Base-by-base conservation (phyloP, 129 eudicot genomes). In the Lactuca sativa region DNA sequence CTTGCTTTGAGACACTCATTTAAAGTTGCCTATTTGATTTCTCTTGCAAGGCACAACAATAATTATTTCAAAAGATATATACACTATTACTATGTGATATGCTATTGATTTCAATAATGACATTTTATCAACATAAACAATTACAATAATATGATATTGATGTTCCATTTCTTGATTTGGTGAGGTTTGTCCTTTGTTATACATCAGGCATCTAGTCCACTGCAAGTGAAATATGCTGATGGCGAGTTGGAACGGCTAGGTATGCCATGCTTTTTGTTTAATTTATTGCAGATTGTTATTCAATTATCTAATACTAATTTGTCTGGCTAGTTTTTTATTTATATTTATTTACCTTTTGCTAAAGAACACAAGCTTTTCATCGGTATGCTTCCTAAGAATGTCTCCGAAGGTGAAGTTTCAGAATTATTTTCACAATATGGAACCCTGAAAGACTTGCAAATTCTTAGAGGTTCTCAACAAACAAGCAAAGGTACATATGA, bases 151-250 rank as follows among this genome's bases (percentile, higher is more conserved):
- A 9, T 1, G 3, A 43, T 43, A 8, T 43, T 52, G 4, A 56
- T 66, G 54, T 47, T 57, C 38, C 56, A 12, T 14, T 49, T 71
- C 63, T 69, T 71, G 69, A 77, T 68, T 48, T 75, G 53, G 73
- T 12, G 74, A 67, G 69, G 21, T 41, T 61, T 67, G 61, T 82
- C 13, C 49, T 75, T 59, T 83, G 69, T 85, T 76, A 62, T 71
- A 33, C 59, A 77, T 75, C 90, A 93, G 98, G 98, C 98, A 66
- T 87, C 96, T 63, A 89, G 96, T 89, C 98, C 96, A 25, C 78
- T 93, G 88, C 98, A 93, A 89, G 98, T 93, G 85, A 93, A 93
- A 84, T 93, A 93, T 67, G 98, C 98, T 13, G 96, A 93, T 84
- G 98, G 98, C 69, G 99, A 95, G 78, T 77, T 95, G 86, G 97